Percentiles rank a stretch among this genome's conserved stretches.
Evolutionary conservation across 805 yeast genomes (phyloP).

Genomic region (Spathaspora sp.): DNA sequence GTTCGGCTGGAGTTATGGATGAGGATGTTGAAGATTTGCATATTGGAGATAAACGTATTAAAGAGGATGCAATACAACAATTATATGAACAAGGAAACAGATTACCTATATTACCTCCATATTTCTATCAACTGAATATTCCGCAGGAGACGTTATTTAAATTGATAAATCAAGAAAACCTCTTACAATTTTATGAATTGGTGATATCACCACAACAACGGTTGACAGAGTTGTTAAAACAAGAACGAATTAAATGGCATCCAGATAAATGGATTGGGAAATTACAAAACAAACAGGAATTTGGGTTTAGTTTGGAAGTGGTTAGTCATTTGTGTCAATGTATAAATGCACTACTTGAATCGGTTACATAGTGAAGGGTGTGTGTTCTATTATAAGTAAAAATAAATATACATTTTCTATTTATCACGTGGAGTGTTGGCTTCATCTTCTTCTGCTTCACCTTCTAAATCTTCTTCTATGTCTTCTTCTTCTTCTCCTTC

Average conservation of each 20-base stretch:
- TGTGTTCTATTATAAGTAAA: slow-evolving; percentile 1
- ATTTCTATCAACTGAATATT: slow-evolving; percentile 7
- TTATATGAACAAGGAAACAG: slow-evolving; percentile 12
- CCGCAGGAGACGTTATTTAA: slow-evolving; percentile 9
- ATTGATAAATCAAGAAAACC: slow-evolving; percentile 18
- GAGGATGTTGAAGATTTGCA: slow-evolving; percentile 29
- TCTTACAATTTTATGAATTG: slow-evolving; percentile 23
- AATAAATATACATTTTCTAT: background rate
- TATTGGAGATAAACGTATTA: slow-evolving; percentile 36
- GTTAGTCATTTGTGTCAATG: slow-evolving; percentile 27
- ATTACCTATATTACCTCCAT: slow-evolving; percentile 12
- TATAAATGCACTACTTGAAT: slow-evolving; percentile 23
- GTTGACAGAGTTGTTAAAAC: slow-evolving; percentile 26
- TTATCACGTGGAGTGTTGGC: slow-evolving; percentile 10
- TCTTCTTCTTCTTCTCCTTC: slow-evolving; percentile 12
- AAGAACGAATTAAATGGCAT: slow-evolving; percentile 65
- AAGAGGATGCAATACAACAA: slow-evolving; percentile 9
- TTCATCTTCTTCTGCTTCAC: slow-evolving; percentile 4
- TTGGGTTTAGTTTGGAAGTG: slow-evolving; percentile 21
- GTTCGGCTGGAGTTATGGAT: slow-evolving; percentile 30
- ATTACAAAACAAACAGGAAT: slow-evolving; percentile 10
- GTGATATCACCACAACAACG: slow-evolving; percentile 13
- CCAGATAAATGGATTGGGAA: slow-evolving; percentile 56
- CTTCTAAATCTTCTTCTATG: slow-evolving; percentile 6
- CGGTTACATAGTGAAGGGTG: background rate